Evolutionary conservation across 2,329 filamentous ascomycete genomes (phyloP).

Genomic region (Stemphylium lycopersici): DNA sequence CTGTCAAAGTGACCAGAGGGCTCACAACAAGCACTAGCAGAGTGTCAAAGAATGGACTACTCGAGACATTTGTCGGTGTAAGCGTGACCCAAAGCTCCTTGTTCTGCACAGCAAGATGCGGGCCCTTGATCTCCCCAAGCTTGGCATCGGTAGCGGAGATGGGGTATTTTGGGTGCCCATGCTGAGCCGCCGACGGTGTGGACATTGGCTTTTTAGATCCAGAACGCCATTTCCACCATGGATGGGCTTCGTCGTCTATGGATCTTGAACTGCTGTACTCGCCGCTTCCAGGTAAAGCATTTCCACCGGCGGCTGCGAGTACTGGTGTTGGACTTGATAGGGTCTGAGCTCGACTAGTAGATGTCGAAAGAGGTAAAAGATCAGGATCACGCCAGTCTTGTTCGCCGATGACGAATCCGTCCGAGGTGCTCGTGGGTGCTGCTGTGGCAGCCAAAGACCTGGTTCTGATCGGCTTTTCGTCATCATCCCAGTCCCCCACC

Average conservation of each 20-base stretch:
- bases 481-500: constrained; percentile 68
- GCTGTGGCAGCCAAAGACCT: constrained; percentile 19
- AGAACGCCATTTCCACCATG: constrained; percentile 35
- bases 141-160: no score
- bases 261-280: constrained; percentile 9
- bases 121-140: no score
- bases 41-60: constrained; percentile 94
- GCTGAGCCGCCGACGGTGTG: no score
- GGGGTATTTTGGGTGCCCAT: no score
- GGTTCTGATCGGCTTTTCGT: constrained; percentile 43
- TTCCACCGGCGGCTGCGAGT: constrained; percentile 53
- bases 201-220: constrained; percentile 20
- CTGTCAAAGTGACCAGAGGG: constrained; percentile 86
- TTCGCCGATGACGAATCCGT: constrained; percentile 80
- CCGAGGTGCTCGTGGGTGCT: constrained; percentile 13
- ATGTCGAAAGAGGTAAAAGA: constrained; percentile 58
- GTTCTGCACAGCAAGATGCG: constrained; percentile 50
- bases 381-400: constrained; percentile 87
- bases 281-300: constrained; percentile 47
- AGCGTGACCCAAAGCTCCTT: constrained; percentile 97
- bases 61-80: constrained; percentile 84
- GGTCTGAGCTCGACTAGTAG: constrained; percentile 22
- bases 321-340: constrained; percentile 2
- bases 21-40: constrained; percentile 96
- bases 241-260: constrained; percentile 25